Evolutionary conservation across 495 filamentous ascomycete species (phyloP), one percentile per base, ranked within the genome.

Genomic region (Aspergillus carlsbadensis): DNA sequence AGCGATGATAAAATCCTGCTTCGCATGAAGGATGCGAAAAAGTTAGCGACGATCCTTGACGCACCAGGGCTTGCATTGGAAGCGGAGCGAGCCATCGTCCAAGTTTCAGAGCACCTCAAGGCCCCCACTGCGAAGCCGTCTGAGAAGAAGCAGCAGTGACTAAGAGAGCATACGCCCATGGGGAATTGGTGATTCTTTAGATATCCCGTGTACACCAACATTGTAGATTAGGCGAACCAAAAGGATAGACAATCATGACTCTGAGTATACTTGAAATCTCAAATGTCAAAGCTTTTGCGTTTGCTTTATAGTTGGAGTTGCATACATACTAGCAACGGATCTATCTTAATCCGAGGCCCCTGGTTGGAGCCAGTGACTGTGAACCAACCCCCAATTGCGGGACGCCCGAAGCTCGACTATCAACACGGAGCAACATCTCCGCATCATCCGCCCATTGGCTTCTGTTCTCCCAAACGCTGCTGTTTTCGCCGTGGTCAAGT

Each of bases 41-140:
- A 81, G 59, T 80, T 98, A 53, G 86, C 89, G 17, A 71, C 84
- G 41, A 79, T 84, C 1, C 71, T 94, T n/a, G 79, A 90, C 10
- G 76, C 96, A 21, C 91, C 93, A 0, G 89, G 90, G 51, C 81
- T 98, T 50, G 86, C 87, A 47, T 71, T 89, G n/a, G 94, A 98
- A 72, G 84, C 96, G 2, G 91, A 97, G 63, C 78, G 93, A 24
- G 93, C 93, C 3, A 87, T 94, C 35, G 83, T 87, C 76, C 93
- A 98, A 75, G 89, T 97, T 1, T 83, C 91, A 64, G 81, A 79
- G 54, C 79, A 83, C 35, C 71, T 93, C 51, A 64, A 78, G 51
- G 76, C 84, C 36, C 71, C 83, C 51, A 54, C 34, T 1, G 37
- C 68, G 4, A 52, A 64, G 8, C 3, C 46, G 17, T 42, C 52